Evolutionary conservation across 2,329 filamentous ascomycete species (phyloP).

Genomic region (Phoma sp.): DNA sequence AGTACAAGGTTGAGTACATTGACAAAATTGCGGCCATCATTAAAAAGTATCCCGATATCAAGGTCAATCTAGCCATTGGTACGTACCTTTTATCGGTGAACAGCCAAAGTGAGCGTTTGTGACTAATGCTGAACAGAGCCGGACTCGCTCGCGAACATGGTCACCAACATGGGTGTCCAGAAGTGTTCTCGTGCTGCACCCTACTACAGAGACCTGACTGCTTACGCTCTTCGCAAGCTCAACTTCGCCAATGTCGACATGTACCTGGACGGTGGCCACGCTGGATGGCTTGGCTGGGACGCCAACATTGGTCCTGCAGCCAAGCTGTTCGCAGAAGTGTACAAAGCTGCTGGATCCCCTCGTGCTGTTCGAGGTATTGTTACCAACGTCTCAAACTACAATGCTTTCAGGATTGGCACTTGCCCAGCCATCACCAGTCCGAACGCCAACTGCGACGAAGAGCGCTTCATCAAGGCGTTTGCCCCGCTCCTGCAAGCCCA

Average conservation of each 20-base stretch:
- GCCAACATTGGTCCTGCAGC: conserved; percentile 63
- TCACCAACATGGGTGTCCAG: conserved; percentile 63
- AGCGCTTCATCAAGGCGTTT: conserved; percentile 59
- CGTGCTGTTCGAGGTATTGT: conserved; percentile 59
- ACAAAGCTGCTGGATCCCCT: conserved; percentile 55
- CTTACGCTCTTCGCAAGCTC: conserved; percentile 63
- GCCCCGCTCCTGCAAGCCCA: conserved; percentile 55
- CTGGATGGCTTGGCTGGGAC: conserved; percentile 69
- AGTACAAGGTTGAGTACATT: conserved; percentile 60
- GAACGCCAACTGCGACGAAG: conserved; percentile 61
- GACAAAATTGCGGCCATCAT: conserved; percentile 61
- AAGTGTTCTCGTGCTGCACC: conserved; percentile 62
- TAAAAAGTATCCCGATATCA: conserved; percentile 60
- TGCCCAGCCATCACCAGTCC: conserved; percentile 54
- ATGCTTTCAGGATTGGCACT: conserved; percentile 57
- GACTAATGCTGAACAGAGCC: conserved; percentile 52
- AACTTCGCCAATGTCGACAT: conserved; percentile 68
- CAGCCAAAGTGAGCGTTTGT: neutral
- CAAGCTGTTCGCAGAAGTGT: conserved; percentile 55
- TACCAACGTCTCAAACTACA: conserved; percentile 67
- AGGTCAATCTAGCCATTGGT: conserved; percentile 60
- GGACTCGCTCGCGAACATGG: conserved; percentile 66
- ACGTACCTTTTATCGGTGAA: neutral
- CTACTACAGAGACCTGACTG: conserved; percentile 62
- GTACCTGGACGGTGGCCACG: conserved; percentile 70